phyloP scores from a whole-genome alignment of 306 rosid species.

The Hylodesmum podocarpum region DNA sequence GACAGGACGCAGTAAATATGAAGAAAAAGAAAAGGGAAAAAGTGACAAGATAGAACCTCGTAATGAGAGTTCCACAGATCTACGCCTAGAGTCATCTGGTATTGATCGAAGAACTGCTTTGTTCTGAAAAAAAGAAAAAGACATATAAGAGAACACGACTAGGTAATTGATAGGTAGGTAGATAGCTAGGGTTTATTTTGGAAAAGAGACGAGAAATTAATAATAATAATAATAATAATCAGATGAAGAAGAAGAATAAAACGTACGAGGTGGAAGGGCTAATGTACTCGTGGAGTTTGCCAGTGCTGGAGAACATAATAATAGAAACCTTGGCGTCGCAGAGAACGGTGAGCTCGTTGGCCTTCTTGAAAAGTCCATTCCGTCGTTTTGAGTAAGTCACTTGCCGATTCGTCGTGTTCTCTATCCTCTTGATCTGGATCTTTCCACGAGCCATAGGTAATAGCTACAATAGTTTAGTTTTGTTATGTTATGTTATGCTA shows the following conservation, averaged over 20 bases:
- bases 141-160: neutral
- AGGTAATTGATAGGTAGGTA: neutral
- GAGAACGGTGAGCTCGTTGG: constrained; percentile 81
- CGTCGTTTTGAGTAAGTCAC: constrained; percentile 86
- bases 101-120: constrained; percentile 73
- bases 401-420: constrained; percentile 77
- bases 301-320: constrained; percentile 66
- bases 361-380: constrained; percentile 88
- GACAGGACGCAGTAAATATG: neutral
- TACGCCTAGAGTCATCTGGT: constrained; percentile 50
- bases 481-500: too few relatives aligned
- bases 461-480: neutral
- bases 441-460: constrained; percentile 77
- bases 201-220: neutral
- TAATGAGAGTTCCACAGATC: constrained; percentile 84
- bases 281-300: constrained; percentile 65
- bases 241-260: too few relatives aligned
- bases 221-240: neutral
- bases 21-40: neutral
- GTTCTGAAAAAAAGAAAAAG: constrained; percentile 37
- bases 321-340: constrained; percentile 87
- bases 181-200: constrained; percentile 20
- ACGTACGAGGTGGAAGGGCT: constrained; percentile 67
- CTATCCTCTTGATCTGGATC: constrained; percentile 95
- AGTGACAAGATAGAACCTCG: constrained; percentile 43